A percentile compares a stretch with the other conserved stretches of the same genome.
These are phyloP conservation scores for Acanthamoeba triangularis DNA, from an alignment of 208 protist species.

Conservation along the genomic window DNA sequence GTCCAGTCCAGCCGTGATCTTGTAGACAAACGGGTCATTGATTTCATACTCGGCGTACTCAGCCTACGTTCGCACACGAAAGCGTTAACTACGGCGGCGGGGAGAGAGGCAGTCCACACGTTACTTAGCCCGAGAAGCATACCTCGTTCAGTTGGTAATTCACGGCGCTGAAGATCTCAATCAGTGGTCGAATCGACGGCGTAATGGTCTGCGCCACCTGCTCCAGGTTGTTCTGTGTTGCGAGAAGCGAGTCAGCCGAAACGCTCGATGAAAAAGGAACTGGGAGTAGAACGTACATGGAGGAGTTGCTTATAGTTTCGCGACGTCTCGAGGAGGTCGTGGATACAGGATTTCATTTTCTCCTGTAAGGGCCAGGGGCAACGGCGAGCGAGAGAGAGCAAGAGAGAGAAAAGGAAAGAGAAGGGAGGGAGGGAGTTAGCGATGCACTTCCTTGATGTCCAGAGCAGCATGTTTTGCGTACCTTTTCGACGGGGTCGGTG, in stretches of 20 bases:
- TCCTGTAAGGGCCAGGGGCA: background rate
- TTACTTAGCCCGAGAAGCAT: background rate
- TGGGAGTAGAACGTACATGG: background rate
- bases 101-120: background rate
- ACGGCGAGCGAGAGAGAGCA: too few relatives aligned
- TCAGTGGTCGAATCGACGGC: conserved; percentile 60
- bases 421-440: too few relatives aligned
- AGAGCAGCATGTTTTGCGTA: background rate
- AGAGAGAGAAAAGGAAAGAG: too few relatives aligned
- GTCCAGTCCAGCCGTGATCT: conserved; percentile 49
- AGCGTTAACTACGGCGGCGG: background rate
- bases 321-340: conserved; percentile 46
- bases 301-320: conserved; percentile 67
- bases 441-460: too few relatives aligned
- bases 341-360: conserved; percentile 51
- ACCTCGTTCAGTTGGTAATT: conserved; percentile 64
- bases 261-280: background rate
- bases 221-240: conserved; percentile 27
- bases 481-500: conserved; percentile 48
- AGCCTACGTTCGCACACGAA: background rate
- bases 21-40: conserved; percentile 57
- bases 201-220: conserved; percentile 45
- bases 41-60: conserved; percentile 68
- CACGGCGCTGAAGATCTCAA: conserved; percentile 50
- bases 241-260: background rate